phyloP scores from a whole-genome alignment of 2,329 filamentous ascomycete genomes.

The Fusarium tanahbumbuense region DNA sequence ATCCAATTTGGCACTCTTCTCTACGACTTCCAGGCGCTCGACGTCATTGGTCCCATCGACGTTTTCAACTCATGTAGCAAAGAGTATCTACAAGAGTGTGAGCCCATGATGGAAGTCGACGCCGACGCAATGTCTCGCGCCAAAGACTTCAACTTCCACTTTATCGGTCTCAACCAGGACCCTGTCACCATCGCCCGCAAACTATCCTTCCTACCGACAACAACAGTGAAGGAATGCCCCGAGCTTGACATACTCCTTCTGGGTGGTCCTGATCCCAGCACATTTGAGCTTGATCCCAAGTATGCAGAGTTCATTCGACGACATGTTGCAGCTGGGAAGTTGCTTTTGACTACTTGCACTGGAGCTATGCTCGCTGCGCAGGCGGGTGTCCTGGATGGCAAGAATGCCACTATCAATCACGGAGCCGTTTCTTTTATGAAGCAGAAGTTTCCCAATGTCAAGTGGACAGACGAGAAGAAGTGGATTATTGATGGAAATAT shows the following conservation, averaged over 20 bases:
- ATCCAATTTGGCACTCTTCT: slow-evolving; percentile 36
- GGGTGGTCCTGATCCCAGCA: slow-evolving; percentile 47
- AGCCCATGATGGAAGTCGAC: slow-evolving; percentile 30
- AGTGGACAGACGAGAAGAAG: slow-evolving; percentile 57
- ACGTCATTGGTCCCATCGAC: slow-evolving; percentile 49
- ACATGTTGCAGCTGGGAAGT: slow-evolving; percentile 52
- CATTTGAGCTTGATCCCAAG: slow-evolving; percentile 47
- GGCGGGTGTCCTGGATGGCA: slow-evolving; percentile 56
- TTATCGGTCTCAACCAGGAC: slow-evolving; percentile 50
- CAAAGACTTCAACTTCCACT: slow-evolving; percentile 50
- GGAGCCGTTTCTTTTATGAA: slow-evolving; percentile 46
- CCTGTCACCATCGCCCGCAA: slow-evolving; percentile 35
- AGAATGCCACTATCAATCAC: slow-evolving; percentile 57
- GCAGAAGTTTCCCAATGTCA: slow-evolving; percentile 53
- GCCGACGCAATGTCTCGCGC: slow-evolving; percentile 40
- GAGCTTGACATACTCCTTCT: slow-evolving; percentile 54
- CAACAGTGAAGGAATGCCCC: slow-evolving; percentile 51
- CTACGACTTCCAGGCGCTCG: slow-evolving; percentile 51
- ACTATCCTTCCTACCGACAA: slow-evolving; percentile 46
- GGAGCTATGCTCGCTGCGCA: slow-evolving; percentile 49
- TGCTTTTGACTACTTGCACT: slow-evolving; percentile 54
- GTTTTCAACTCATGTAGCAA: slow-evolving; percentile 46
- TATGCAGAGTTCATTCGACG: slow-evolving; percentile 49
- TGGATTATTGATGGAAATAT: slow-evolving; percentile 60
- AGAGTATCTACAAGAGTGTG: slow-evolving; percentile 16